Evolutionary conservation across 495 filamentous ascomycete species (phyloP).

Genomic region (Usnea hakonensis): DNA sequence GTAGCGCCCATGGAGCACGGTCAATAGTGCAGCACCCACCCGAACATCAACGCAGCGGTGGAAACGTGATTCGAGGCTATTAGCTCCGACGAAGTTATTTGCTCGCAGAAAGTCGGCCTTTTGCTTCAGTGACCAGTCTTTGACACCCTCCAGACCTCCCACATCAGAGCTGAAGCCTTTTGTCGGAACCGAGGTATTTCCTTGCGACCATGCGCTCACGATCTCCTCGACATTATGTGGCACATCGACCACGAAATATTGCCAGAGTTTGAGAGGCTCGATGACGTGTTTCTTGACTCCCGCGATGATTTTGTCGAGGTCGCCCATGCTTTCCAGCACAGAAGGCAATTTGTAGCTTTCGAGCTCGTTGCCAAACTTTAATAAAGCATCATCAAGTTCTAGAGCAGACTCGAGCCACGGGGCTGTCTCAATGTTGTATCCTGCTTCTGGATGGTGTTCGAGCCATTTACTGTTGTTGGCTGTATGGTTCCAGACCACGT

Average conservation of each 20-base stretch:
- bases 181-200: constrained; percentile 41
- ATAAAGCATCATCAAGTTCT: constrained; percentile 73
- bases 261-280: constrained; percentile 71
- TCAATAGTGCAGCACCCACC: constrained; percentile 61
- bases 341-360: constrained; percentile 62
- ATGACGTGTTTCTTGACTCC: constrained; percentile 74
- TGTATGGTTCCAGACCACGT: constrained; percentile 98
- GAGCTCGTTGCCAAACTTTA: constrained; percentile 68
- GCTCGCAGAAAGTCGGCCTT: constrained; percentile 55
- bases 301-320: constrained; percentile 78
- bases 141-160: constrained; percentile 48
- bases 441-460: constrained; percentile 87
- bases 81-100: constrained; percentile 58
- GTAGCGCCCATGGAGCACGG: constrained; percentile 60
- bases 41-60: constrained; percentile 58
- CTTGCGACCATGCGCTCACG: constrained; percentile 61
- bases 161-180: constrained; percentile 35
- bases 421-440: constrained; percentile 88
- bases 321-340: constrained; percentile 58
- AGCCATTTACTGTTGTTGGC: constrained; percentile 94
- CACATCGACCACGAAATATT: constrained; percentile 83
- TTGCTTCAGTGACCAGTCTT: constrained; percentile 46
- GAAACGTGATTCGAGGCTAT: constrained; percentile 71
- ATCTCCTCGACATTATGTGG: constrained; percentile 60
- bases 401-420: constrained; percentile 88